Conservation (phyloP, 208 protist genomes). For the Crithidia sp. region DNA sequence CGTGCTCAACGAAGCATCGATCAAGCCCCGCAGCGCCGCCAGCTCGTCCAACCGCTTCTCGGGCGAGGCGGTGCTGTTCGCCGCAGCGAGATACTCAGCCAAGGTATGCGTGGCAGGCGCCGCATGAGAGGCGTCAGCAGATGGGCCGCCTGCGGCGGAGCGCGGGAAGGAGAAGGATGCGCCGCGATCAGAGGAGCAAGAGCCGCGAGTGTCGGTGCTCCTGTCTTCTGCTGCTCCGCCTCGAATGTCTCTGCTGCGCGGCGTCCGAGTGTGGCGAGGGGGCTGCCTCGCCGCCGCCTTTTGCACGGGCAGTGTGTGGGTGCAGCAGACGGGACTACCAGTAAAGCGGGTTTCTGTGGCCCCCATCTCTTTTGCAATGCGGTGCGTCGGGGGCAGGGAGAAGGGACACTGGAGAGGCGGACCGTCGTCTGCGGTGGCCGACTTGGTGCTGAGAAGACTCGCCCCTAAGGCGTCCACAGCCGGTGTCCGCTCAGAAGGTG, state of each 20-base stretch:
- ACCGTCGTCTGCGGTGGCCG: not conserved
- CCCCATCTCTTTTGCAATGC: not conserved
- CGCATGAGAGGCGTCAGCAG: not conserved
- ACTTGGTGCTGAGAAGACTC: constrained; percentile 1
- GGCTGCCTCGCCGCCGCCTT: too few relatives aligned
- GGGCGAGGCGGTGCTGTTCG: not conserved
- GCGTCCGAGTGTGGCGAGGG: too few relatives aligned
- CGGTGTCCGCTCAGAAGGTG: not conserved
- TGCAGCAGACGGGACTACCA: too few relatives aligned
- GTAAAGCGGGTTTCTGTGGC: too few relatives aligned
- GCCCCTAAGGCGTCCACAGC: not conserved
- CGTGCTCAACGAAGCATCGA: too few relatives aligned
- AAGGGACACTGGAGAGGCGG: constrained; percentile 15
- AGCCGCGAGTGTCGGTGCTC: too few relatives aligned
- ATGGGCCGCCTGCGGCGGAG: too few relatives aligned
- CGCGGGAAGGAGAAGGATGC: too few relatives aligned
- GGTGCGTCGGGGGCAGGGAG: not conserved
- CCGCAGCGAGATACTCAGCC: not conserved
- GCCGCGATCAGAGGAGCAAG: too few relatives aligned
- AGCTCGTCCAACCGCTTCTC: not conserved
- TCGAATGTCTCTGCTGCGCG: too few relatives aligned
- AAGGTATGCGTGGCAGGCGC: not conserved
- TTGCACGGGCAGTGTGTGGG: too few relatives aligned
- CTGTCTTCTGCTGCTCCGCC: too few relatives aligned
- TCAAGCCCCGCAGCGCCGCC: not conserved